These are phyloP conservation scores for Eimeria brunetti DNA, from an alignment of 169 alveolate species.

Conservation along the genomic window DNA sequence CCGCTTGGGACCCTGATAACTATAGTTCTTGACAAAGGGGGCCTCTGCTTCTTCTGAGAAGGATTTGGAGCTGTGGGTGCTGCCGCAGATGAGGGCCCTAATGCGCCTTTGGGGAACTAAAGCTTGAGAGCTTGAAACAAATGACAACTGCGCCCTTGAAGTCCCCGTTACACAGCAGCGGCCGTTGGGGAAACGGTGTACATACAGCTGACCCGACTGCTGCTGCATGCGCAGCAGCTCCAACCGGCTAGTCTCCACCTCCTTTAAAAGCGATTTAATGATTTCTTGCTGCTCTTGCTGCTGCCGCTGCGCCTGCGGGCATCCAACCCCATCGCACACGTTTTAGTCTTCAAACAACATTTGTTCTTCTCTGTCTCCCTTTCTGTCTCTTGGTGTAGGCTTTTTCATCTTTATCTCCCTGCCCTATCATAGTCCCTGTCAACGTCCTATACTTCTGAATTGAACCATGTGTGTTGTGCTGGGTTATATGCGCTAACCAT, in stretches of 20 bases:
- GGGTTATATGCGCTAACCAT: not conserved
- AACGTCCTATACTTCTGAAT: not conserved
- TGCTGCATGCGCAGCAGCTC: constrained; percentile 69
- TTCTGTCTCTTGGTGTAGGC: not conserved
- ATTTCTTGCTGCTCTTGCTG: constrained; percentile 47
- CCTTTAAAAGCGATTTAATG: constrained; percentile 6
- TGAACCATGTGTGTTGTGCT: not conserved
- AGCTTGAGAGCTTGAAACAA: not conserved
- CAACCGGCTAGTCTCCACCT: constrained; percentile 42
- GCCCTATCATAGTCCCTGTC: not conserved
- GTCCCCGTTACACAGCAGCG: not conserved
- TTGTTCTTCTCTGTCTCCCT: not conserved
- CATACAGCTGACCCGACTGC: constrained; percentile 20
- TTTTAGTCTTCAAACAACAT: not conserved
- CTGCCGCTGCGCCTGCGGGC: constrained; percentile 32
- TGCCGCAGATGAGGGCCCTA: not conserved
- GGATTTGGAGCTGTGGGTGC: not conserved
- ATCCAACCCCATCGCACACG: not conserved
- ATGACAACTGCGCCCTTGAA: not conserved
- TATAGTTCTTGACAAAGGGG: not conserved
- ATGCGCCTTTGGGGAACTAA: not conserved
- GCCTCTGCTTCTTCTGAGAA: not conserved
- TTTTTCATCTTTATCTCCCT: not conserved
- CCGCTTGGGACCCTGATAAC: not conserved
- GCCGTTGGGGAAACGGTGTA: constrained; percentile 19